These are phyloP conservation scores for Ascodesmis nigricans DNA, from an alignment of 495 filamentous ascomycete species.

Conservation along the genomic window DNA sequence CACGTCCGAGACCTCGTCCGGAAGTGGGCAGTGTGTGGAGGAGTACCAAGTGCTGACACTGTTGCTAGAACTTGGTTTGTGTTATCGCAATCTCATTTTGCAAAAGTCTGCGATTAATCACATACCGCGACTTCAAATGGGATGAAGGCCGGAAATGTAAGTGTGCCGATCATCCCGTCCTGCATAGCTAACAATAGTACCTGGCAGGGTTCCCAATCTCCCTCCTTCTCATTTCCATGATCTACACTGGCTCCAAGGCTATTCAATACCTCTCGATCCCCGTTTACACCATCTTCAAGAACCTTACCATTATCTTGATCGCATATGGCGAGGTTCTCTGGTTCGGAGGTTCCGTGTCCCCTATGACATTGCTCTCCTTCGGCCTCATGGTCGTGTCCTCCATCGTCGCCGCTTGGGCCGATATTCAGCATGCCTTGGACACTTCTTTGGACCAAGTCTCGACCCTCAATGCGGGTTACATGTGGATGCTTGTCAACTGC, in stretches of 20 bases:
- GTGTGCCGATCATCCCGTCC: neutral
- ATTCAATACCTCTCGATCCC: constrained; percentile 93
- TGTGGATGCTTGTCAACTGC: constrained; percentile 97
- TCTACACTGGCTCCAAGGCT: constrained; percentile 92
- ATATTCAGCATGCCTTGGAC: constrained; percentile 74
- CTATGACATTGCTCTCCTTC: constrained; percentile 80
- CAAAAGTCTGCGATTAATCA: constrained; percentile 67
- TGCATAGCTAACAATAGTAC: constrained; percentile 15
- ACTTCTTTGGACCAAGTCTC: constrained; percentile 59
- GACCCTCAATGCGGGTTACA: constrained; percentile 84
- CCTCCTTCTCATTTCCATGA: constrained; percentile 92
- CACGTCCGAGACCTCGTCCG: too few relatives aligned
- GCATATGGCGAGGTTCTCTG: constrained; percentile 97
- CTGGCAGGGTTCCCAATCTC: constrained; percentile 86
- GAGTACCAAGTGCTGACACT: constrained; percentile 11
- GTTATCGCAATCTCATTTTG: constrained; percentile 65
- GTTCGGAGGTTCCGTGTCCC: constrained; percentile 88
- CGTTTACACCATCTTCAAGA: constrained; percentile 99
- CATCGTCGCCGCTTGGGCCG: constrained; percentile 89
- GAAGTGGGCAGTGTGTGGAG: too few relatives aligned
- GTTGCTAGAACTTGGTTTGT: constrained; percentile 62
- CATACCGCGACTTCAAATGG: constrained; percentile 70
- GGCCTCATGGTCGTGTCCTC: constrained; percentile 94
- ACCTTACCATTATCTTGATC: constrained; percentile 95
- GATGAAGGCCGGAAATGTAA: constrained; percentile 82